Percentiles rank a stretch among this genome's conserved stretches.
Evolutionary conservation across 768 basidiomycete species (phyloP).

Genomic region (Amanita subjunquillea): DNA sequence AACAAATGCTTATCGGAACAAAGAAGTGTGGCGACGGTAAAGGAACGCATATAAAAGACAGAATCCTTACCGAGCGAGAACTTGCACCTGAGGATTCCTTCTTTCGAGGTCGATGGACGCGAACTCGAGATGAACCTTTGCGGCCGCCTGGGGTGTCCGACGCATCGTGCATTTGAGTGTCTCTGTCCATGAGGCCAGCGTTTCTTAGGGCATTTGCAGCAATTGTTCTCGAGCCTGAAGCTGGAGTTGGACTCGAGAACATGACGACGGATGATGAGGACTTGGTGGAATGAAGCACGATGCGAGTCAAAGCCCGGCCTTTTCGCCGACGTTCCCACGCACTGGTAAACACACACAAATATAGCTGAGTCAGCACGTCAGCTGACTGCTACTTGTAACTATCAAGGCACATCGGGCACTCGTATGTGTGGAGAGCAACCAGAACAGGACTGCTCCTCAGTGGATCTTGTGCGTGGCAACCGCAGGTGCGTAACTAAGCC

Average conservation of each 20-base stretch:
- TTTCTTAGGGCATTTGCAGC: conserved; percentile 53
- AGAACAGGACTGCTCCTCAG: not conserved
- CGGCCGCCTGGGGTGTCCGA: conserved; percentile 64
- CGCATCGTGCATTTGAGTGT: conserved; percentile 65
- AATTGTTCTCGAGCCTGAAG: conserved; percentile 46
- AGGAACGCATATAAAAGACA: conserved; percentile 20
- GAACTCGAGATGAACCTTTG: conserved; percentile 54
- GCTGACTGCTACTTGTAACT: no score
- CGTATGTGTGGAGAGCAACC: not conserved
- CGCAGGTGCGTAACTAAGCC: no score
- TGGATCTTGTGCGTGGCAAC: no score
- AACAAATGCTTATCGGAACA: not conserved
- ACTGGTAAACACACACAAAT: not conserved
- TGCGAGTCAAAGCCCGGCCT: not conserved
- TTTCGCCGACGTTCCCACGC: not conserved
- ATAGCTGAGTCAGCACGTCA: not conserved
- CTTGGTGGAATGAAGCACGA: conserved; percentile 4
- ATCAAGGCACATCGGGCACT: not conserved
- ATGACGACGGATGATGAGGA: conserved; percentile 19
- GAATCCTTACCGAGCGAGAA: conserved; percentile 60
- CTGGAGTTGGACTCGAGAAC: conserved; percentile 53
- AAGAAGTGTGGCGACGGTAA: conserved; percentile 15
- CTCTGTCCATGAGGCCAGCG: conserved; percentile 70
- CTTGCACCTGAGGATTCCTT: conserved; percentile 30
- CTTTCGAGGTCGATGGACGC: conserved; percentile 52